Conservation (phyloP, 352 stramenopile species). For the Pythium brachiatum region DNA sequence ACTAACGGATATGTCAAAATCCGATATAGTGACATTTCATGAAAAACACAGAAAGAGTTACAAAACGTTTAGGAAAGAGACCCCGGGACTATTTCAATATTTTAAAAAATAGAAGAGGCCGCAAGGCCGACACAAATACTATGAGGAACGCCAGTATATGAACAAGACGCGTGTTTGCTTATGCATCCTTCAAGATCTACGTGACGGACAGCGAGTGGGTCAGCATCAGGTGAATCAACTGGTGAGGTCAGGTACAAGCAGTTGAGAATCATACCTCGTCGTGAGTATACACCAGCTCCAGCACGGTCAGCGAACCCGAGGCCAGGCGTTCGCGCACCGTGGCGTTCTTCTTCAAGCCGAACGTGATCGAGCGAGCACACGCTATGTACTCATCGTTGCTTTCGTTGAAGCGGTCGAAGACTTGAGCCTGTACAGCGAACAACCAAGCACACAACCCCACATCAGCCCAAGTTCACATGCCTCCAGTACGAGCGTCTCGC, state of each 20-base stretch:
- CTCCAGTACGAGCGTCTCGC: too few relatives aligned
- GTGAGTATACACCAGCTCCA: conserved; percentile 72
- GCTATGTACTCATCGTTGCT: conserved; percentile 72
- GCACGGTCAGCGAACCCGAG: conserved; percentile 52
- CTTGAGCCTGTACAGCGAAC: conserved; percentile 32
- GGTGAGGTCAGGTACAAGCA: too few relatives aligned
- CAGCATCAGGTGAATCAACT: background rate
- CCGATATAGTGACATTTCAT: conserved; percentile 6
- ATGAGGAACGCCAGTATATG: conserved; percentile 3
- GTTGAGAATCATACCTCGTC: conserved; percentile 61
- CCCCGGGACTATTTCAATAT: conserved; percentile 1
- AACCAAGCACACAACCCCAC: too few relatives aligned
- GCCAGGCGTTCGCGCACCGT: conserved; percentile 63
- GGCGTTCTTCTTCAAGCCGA: conserved; percentile 70
- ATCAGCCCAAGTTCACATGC: background rate
- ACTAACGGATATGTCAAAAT: background rate
- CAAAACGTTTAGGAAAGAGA: too few relatives aligned
- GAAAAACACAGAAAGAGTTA: background rate
- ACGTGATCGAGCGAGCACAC: conserved; percentile 76
- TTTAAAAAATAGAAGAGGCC: background rate
- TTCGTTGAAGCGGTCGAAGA: conserved; percentile 83
- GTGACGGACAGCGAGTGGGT: background rate
- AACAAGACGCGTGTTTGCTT: conserved; percentile 15
- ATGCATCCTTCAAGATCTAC: conserved; percentile 43
- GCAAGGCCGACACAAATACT: conserved; percentile 1